Conservation (phyloP, 768 basidiomycete species). For the Inosperma sp. region DNA sequence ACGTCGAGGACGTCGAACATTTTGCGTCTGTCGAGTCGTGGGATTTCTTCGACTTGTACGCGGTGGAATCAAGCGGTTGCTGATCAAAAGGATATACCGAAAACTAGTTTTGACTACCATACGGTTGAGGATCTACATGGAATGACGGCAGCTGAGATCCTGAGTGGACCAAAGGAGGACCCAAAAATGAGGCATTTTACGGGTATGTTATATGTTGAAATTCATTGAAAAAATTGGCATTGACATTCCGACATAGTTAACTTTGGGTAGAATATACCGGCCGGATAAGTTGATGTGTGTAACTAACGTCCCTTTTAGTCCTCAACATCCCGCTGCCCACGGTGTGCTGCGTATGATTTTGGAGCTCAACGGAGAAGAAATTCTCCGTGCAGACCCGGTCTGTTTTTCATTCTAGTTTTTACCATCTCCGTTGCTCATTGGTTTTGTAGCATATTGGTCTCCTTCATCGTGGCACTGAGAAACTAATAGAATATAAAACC, state of each 20-base stretch:
- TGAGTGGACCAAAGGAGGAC: conserved; percentile 73
- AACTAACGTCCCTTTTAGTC: conserved; percentile 41
- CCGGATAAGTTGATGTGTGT: neutral
- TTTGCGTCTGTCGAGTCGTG: conserved; percentile 31
- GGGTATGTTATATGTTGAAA: conserved; percentile 43
- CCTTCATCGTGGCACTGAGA: conserved; percentile 96
- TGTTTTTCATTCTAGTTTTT: conserved; percentile 22
- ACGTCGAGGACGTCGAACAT: conserved; percentile 26
- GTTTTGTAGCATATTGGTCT: conserved; percentile 81
- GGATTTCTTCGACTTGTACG: conserved; percentile 35
- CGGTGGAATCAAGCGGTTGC: conserved; percentile 24
- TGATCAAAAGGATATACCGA: conserved; percentile 27
- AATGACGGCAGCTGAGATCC: conserved; percentile 71
- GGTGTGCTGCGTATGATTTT: conserved; percentile 97
- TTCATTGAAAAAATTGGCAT: neutral
- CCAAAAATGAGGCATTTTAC: conserved; percentile 91
- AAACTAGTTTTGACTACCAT: conserved; percentile 60
- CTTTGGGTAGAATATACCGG: conserved; percentile 61
- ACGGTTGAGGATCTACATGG: conserved; percentile 83
- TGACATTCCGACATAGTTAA: conserved; percentile 56
- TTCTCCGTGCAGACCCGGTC: conserved; percentile 81
- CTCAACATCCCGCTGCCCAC: conserved; percentile 98
- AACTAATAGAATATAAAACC: conserved; percentile 98
- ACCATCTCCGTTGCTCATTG: conserved; percentile 5
- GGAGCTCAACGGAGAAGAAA: conserved; percentile 96